phyloP scores from a whole-genome alignment of 371 early-diverging fungal species.

The Syncephalastrum racemosum region DNA sequence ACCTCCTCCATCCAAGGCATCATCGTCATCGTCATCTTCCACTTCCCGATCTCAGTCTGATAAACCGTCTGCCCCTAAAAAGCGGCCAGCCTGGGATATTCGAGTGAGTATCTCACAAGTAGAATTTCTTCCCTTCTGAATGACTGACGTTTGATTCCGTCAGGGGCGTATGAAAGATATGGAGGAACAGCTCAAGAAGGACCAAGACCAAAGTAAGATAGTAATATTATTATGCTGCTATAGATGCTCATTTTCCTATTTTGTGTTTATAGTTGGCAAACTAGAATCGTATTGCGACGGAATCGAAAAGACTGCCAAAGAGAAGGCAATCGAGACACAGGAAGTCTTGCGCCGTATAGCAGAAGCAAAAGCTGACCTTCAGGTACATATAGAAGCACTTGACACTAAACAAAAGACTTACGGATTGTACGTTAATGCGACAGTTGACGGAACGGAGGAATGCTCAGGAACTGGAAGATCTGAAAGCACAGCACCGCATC shows the following conservation, averaged over 20 bases:
- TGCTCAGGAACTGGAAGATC: slow-evolving; percentile 21
- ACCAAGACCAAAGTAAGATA: slow-evolving; percentile 25
- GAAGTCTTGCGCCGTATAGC: slow-evolving; percentile 28
- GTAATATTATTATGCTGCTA: not conserved
- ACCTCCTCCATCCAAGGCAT: not conserved
- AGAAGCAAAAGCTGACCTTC: slow-evolving; percentile 23
- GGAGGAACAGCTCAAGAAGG: slow-evolving; percentile 26
- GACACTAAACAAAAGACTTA: not conserved
- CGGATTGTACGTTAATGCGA: not conserved
- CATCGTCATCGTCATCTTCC: not conserved
- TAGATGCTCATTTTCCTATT: not conserved
- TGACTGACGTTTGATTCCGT: not conserved
- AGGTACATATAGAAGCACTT: slow-evolving; percentile 13
- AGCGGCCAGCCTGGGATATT: slow-evolving; percentile 43
- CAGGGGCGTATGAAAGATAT: slow-evolving; percentile 43
- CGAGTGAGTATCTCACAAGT: slow-evolving; percentile 19
- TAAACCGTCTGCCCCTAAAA: slow-evolving; percentile 12
- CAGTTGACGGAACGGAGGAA: slow-evolving; percentile 24
- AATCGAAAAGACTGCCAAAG: slow-evolving; percentile 23
- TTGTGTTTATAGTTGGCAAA: slow-evolving; percentile 21
- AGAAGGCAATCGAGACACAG: slow-evolving; percentile 31
- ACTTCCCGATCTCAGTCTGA: too few species aligned
- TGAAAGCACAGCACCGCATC: slow-evolving; percentile 33
- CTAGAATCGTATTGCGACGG: slow-evolving; percentile 25
- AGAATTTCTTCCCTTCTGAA: not conserved